Evolutionary conservation across 2,329 filamentous ascomycete genomes (phyloP).

Genomic region (Botrytis elliptica): DNA sequence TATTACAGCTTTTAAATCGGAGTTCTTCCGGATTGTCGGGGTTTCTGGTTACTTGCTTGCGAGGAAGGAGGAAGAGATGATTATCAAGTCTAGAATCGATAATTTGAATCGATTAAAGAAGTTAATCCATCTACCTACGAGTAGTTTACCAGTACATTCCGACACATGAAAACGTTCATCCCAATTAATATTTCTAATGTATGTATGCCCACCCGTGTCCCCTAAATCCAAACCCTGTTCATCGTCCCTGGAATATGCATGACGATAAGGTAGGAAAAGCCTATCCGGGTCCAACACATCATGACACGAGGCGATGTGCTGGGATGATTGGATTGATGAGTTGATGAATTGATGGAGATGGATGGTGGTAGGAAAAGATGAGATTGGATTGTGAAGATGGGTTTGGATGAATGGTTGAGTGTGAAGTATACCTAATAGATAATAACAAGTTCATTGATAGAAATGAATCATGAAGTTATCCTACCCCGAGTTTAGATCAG

Average conservation of each 20-base stretch:
- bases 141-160: no score
- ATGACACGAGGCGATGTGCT: slow-evolving; percentile 5
- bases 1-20: background rate
- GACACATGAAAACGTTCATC: background rate
- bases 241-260: slow-evolving; percentile 4
- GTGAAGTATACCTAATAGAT: background rate
- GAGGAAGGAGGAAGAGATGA: background rate
- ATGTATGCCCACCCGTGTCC: background rate
- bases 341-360: background rate
- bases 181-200: background rate
- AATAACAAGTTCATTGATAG: background rate
- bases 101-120: background rate
- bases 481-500: background rate
- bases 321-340: background rate
- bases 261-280: slow-evolving; percentile 11
- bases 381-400: background rate
- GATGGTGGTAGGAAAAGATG: no score
- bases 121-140: no score
- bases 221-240: background rate
- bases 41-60: background rate
- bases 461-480: background rate
- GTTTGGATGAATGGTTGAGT: background rate
- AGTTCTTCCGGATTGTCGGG: background rate
- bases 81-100: background rate
- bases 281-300: slow-evolving; percentile 3